Evolutionary conservation across 2,329 filamentous ascomycete genomes (phyloP).

Genomic region (Dendrostoma leiphaemia): DNA sequence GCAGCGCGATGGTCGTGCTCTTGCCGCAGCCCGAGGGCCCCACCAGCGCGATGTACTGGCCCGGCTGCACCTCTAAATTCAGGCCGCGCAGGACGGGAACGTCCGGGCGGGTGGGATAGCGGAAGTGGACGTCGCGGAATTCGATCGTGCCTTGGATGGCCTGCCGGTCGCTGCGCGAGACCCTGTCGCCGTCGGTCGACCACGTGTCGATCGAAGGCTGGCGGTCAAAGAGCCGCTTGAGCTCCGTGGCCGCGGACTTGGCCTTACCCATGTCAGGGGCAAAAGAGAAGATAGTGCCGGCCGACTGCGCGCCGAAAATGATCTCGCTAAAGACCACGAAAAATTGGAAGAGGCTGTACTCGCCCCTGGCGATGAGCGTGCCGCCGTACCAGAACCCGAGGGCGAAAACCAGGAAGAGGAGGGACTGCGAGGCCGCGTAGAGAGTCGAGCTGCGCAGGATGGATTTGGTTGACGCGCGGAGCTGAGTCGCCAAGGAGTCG

Average conservation of each 20-base stretch:
- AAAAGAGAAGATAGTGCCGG: conserved; percentile 85
- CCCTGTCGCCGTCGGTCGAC: conserved; percentile 64
- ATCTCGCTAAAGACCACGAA: conserved; percentile 87
- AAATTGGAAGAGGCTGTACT: conserved; percentile 82
- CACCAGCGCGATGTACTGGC: conserved; percentile 84
- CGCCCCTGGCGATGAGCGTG: conserved; percentile 65
- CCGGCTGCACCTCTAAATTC: conserved; percentile 69
- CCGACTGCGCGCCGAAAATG: conserved; percentile 89
- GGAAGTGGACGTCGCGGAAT: conserved; percentile 90
- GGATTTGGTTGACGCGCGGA: conserved; percentile 66
- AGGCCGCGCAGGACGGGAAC: conserved; percentile 89
- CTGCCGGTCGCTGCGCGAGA: conserved; percentile 38
- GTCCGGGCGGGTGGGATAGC: conserved; percentile 87
- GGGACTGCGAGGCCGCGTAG: conserved; percentile 80
- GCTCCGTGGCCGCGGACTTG: conserved; percentile 74
- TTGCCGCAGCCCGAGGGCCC: conserved; percentile 96
- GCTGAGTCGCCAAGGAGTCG: conserved; percentile 63
- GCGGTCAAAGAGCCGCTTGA: conserved; percentile 82
- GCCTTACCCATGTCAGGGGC: conserved; percentile 93
- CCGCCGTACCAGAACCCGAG: conserved; percentile 94
- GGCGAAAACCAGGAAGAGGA: conserved; percentile 80
- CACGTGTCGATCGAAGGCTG: conserved; percentile 80
- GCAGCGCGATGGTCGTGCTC: conserved; percentile 84
- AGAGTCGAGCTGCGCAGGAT: conserved; percentile 74
- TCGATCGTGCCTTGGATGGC: conserved; percentile 76